These are phyloP conservation scores for Penicillium italicum DNA, from an alignment of 2,329 filamentous ascomycete genomes.

Conservation along the genomic window DNA sequence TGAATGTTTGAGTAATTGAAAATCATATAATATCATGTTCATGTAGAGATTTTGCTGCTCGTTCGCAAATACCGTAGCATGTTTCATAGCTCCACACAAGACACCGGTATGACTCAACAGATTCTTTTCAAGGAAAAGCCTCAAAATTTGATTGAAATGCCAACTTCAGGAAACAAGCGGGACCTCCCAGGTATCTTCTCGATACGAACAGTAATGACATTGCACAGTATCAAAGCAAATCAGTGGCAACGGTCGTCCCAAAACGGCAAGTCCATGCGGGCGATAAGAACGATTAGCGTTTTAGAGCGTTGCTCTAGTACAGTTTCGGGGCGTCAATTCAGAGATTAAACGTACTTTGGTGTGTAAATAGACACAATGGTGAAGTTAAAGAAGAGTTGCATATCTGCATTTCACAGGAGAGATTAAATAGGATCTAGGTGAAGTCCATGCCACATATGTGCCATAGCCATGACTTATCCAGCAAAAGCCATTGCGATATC, in stretches of 20 bases:
- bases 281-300: constrained; percentile 17
- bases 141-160: not conserved
- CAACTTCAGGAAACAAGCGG: not conserved
- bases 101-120: not conserved
- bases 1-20: not conserved
- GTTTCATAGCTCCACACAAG: not conserved
- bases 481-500: not conserved
- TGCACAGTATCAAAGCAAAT: not conserved
- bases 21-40: not conserved
- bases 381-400: not conserved
- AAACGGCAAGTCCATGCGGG: constrained; percentile 21
- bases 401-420: constrained; percentile 2
- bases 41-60: too few relatives aligned
- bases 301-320: constrained; percentile 1
- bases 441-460: not conserved
- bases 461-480: not conserved
- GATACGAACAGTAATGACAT: not conserved
- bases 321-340: not conserved
- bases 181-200: too few relatives aligned
- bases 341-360: not conserved
- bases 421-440: not conserved
- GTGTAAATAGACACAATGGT: not conserved
- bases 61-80: not conserved
- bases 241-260: constrained; percentile 12
- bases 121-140: not conserved